Base-by-base conservation (phyloP, 805 yeast species). In the Metschnikowia colocasiae region DNA sequence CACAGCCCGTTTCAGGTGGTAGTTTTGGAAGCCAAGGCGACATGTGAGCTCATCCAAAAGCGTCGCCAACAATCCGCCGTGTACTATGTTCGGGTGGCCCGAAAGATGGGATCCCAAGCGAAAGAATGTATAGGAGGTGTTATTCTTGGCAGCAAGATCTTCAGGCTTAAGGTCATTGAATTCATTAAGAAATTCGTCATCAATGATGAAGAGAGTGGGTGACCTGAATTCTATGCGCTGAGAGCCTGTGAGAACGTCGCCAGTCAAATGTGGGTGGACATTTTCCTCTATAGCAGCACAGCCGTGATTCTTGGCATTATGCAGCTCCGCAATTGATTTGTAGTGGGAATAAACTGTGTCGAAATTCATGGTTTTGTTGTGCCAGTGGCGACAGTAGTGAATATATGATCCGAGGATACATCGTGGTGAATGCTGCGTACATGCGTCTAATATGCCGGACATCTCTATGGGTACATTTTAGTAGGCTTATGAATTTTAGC, bases 61-160 rank as follows among this genome's bases (percentile, higher is more conserved):
- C 1, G 76, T 72, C 29, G 76, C 76, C 22, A 71, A 53, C 37
- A 71, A 57, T 1, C 76, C 76, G 1, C 76, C 76, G 51, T 71
- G 76, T n/a, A 71, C 66, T 12, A 71, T 69, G 3, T 64, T 65
- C 4, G 63, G 56, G 52, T 72, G 76, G 10, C 76, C 76, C 2
- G 73, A 61, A 16, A 71, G 60, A 46, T 59, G 57, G 6, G 60
- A 48, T 9, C 76, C 76, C 45, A 72, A 58, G 44, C 67, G 71
- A 53, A 71, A 65, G 45, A 72, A 71, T 0, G 75, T 71, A 41
- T 66, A 50, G 10, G 71, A 64, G 46, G 49, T 59, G 52, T 71
- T 70, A 27, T 61, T 60, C 15, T 55, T 54, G 30, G 42, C 53
- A 1, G 47, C 52, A 29, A 33, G 19, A 12, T 44, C 26, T 15